Evolutionary conservation across 164 flowering plant genomes (phyloP), one percentile per base, ranked within the genome.

Genomic region (Annona cherimola): DNA sequence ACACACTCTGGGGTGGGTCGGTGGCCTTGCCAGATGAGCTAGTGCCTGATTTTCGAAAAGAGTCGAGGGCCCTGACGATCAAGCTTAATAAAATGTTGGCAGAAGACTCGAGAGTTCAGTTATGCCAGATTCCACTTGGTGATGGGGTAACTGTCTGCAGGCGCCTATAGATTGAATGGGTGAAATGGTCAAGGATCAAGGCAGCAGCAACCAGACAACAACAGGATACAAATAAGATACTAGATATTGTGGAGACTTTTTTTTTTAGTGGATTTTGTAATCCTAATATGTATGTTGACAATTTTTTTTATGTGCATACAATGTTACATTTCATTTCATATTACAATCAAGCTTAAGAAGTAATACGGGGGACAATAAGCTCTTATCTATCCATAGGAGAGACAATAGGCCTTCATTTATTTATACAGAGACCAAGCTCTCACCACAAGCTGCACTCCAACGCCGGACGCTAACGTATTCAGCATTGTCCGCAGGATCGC

Each of bases 141-240:
- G 80, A 77, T 66, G 79, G 79, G 43, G 46, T 77, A n/a, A 77
- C 76, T 0, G 9, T 77, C 35, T 77, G 76, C 40, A n/a, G 46
- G 41, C 76, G 79, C 8, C 42, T 45, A 54, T 19, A 11, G n/a
- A n/a, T 20, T 71, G 67, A 71, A 11, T 3, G 8, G 14, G 14
- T 50, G 57, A 4, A 8, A 50, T 50, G 8, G 57, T 4, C 57
- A 8, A 6, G 57, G 14, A 4, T 50, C 57, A 5, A 16, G 16
- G 14, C 57, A 50, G 57, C 57, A 50, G 57, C 14, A 50, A 50
- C 14, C 57, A 50, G 57, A 16, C 14, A 16, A 50, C 57, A 50
- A 50, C 57, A 4, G 57, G n/a, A n/a, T n/a, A n/a, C n/a, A n/a
- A n/a, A n/a, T n/a, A n/a, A n/a, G n/a, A n/a, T n/a, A n/a, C n/a